A percentile compares a stretch with the other conserved stretches of the same genome.
Conservation (phyloP, 768 basidiomycete genomes). For the Rhodotorula kratochvilovae region DNA sequence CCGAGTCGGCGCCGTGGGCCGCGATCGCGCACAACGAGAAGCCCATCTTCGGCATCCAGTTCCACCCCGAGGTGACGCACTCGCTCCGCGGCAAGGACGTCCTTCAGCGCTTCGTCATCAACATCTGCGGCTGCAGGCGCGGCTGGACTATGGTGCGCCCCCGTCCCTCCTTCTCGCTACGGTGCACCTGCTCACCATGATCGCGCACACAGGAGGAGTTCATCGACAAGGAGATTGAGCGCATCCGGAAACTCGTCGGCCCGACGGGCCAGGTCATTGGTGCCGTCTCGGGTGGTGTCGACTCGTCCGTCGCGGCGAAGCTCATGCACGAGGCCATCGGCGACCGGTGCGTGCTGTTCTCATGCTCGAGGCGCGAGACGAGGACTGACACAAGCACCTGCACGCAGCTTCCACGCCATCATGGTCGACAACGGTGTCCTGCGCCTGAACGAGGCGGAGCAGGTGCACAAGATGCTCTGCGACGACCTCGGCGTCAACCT, state of each 20-base stretch:
- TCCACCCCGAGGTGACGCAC: constrained; percentile 98
- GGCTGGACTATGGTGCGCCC: constrained; percentile 86
- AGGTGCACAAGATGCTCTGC: constrained; percentile 90
- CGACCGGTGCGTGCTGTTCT: constrained; percentile 64
- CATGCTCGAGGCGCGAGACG: neutral
- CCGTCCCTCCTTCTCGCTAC: neutral
- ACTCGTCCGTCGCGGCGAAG: constrained; percentile 96
- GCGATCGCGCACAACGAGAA: constrained; percentile 86
- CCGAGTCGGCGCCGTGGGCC: constrained; percentile 80
- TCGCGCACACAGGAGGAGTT: constrained; percentile 70
- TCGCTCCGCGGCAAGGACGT: constrained; percentile 83
- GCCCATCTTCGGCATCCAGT: constrained; percentile 92
- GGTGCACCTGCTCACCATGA: neutral
- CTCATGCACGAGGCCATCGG: constrained; percentile 99
- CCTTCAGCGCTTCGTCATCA: constrained; percentile 73
- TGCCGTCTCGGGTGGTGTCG: constrained; percentile 94
- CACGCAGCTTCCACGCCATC: constrained; percentile 92
- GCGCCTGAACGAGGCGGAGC: constrained; percentile 79
- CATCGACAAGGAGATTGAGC: constrained; percentile 89
- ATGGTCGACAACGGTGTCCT: constrained; percentile 99
- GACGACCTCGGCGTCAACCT: constrained; percentile 91
- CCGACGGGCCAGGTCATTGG: constrained; percentile 93
- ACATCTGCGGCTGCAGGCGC: constrained; percentile 72
- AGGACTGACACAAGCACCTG: neutral
- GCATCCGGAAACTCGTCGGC: constrained; percentile 92